Evolutionary conservation across 1,139 yeast genomes (phyloP).

Genomic region (Blastobotrys elegans): DNA sequence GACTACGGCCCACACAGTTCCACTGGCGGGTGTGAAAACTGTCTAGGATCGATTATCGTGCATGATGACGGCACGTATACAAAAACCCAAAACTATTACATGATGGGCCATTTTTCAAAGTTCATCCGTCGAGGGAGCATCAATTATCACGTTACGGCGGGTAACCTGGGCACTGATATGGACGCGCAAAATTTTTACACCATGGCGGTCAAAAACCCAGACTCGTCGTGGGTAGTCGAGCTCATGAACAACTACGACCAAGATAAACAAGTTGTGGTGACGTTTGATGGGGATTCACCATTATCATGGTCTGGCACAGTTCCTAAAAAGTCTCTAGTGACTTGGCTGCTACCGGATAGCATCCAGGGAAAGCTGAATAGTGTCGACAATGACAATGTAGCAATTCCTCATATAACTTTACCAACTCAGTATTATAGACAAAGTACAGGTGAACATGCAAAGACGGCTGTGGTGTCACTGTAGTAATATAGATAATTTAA

Average conservation of each 20-base stretch:
- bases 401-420: neutral
- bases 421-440: neutral
- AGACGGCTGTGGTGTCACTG: no score
- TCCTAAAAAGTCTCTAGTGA: slow-evolving; percentile 9
- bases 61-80: slow-evolving; percentile 7
- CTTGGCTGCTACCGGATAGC: slow-evolving; percentile 13
- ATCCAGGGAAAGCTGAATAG: neutral
- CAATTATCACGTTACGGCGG: slow-evolving; percentile 11
- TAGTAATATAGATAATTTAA: no score
- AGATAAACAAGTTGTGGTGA: slow-evolving; percentile 11
- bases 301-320: slow-evolving; percentile 8
- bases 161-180: slow-evolving; percentile 8
- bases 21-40: slow-evolving; percentile 14
- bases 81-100: slow-evolving; percentile 14
- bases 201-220: slow-evolving; percentile 13
- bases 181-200: slow-evolving; percentile 10
- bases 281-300: slow-evolving; percentile 7
- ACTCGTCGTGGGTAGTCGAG: slow-evolving; percentile 13
- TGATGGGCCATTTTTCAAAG: slow-evolving; percentile 19
- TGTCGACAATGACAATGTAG: neutral
- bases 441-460: no score
- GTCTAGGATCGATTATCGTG: slow-evolving; percentile 14
- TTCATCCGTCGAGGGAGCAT: slow-evolving; percentile 20
- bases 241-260: slow-evolving; percentile 13
- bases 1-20: slow-evolving; percentile 14